phyloP scores from a whole-genome alignment of 2,329 filamentous ascomycete species.

The Cladophialophora psammophila region DNA sequence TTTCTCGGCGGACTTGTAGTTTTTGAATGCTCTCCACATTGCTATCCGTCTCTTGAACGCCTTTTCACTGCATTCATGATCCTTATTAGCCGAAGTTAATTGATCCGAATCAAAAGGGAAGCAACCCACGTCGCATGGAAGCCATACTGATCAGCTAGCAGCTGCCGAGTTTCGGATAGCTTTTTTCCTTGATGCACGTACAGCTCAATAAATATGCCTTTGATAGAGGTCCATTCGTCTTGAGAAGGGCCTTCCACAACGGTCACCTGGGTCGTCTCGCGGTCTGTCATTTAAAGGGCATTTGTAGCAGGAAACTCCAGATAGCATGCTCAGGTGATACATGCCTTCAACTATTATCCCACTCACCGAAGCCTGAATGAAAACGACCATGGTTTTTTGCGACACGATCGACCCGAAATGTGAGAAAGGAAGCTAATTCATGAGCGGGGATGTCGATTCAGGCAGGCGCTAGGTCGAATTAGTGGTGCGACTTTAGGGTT shows the following conservation, averaged over 20 bases:
- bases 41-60: slow-evolving; percentile 24
- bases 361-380: neutral
- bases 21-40: slow-evolving; percentile 22
- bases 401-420: neutral
- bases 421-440: neutral
- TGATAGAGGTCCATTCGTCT: slow-evolving; percentile 18
- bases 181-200: slow-evolving; percentile 25
- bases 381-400: neutral
- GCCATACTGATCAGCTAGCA: slow-evolving; percentile 17
- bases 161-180: slow-evolving; percentile 10
- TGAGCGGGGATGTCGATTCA: neutral
- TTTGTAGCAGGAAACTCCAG: neutral
- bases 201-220: slow-evolving; percentile 22
- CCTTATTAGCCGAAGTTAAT: neutral
- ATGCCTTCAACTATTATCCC: neutral
- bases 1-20: slow-evolving; percentile 20
- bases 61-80: slow-evolving; percentile 14
- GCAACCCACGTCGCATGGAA: slow-evolving; percentile 24
- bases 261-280: neutral
- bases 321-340: neutral
- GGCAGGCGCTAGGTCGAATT: slow-evolving; percentile 3
- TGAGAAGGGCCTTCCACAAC: slow-evolving; percentile 21
- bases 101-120: neutral
- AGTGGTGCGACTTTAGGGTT: neutral
- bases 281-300: neutral